Percentiles rank a stretch among this genome's conserved stretches.
Conservation (phyloP, 768 basidiomycete genomes). For the Lentinula lateritia region DNA sequence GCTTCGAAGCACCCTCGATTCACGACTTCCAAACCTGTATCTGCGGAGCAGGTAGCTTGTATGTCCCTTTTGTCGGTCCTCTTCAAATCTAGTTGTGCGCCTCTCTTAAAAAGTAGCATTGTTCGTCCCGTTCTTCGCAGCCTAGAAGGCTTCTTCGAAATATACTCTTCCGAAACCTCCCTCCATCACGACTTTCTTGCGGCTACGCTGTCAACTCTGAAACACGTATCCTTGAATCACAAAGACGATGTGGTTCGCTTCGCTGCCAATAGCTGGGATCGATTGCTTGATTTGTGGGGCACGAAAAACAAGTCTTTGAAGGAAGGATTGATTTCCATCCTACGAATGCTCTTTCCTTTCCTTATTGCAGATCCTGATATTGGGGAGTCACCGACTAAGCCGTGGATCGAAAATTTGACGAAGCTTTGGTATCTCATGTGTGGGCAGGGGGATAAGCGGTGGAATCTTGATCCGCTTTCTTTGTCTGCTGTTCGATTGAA, state of each 20-base stretch:
- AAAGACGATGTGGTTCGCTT: conserved; percentile 53
- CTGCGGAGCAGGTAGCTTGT: conserved; percentile 65
- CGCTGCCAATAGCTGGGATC: conserved; percentile 57
- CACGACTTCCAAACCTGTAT: neutral
- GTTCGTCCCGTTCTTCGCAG: conserved; percentile 47
- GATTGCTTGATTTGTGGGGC: conserved; percentile 67
- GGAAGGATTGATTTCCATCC: conserved; percentile 71
- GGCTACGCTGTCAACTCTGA: conserved; percentile 63
- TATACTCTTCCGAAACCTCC: conserved; percentile 69
- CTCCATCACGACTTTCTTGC: conserved; percentile 72
- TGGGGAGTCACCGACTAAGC: conserved; percentile 11
- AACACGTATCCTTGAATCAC: conserved; percentile 74
- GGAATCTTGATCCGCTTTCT: conserved; percentile 61
- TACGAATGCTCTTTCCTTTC: conserved; percentile 72
- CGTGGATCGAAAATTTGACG: conserved; percentile 40
- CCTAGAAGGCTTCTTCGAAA: conserved; percentile 55
- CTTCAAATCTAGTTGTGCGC: conserved; percentile 52
- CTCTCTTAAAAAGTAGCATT: conserved; percentile 38
- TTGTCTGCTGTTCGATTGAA: conserved; percentile 63
- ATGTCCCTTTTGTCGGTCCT: conserved; percentile 58
- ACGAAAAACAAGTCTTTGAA: conserved; percentile 74
- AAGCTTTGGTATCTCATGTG: conserved; percentile 53
- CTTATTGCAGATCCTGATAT: conserved; percentile 34
- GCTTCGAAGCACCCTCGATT: neutral
- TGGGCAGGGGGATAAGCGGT: conserved; percentile 57